These are phyloP conservation scores for Zygoascus meyerae DNA, from an alignment of 1,139 yeast species.

Conservation along the genomic window DNA sequence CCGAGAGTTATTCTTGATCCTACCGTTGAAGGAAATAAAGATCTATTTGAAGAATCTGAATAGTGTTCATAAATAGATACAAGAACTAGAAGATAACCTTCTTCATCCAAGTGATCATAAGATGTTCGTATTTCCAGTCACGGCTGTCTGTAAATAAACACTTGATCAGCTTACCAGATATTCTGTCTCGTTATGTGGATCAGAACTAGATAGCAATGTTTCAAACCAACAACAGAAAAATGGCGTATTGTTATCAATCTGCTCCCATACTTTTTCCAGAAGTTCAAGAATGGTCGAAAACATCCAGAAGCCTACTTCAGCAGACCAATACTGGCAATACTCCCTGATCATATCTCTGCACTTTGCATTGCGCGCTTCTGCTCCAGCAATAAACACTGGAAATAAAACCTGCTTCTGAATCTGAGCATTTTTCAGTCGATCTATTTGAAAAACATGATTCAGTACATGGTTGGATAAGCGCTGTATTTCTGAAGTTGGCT, in stretches of 20 bases:
- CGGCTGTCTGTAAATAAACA: no score
- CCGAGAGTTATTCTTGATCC: constrained; percentile 9
- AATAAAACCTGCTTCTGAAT: constrained; percentile 8
- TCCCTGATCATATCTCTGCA: constrained; percentile 4
- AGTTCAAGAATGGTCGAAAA: background rate
- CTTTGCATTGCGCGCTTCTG: background rate
- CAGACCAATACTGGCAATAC: constrained; percentile 7
- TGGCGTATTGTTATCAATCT: background rate
- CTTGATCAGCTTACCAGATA: background rate
- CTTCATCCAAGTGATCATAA: no score
- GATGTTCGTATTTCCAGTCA: no score
- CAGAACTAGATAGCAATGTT: background rate
- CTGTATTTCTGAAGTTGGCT: background rate
- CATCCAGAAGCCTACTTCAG: constrained; percentile 1
- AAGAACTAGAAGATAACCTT: no score
- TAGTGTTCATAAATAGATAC: no score
- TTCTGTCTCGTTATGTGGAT: background rate
- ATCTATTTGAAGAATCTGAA: background rate
- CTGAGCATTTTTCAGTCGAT: background rate
- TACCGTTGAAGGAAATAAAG: constrained; percentile 5
- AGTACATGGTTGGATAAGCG: constrained; percentile 4
- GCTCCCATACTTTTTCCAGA: constrained; percentile 3
- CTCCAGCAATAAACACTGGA: constrained; percentile 6
- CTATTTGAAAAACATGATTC: constrained; percentile 3
- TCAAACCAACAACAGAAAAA: background rate